These are phyloP conservation scores for Leccinum fibrillosum DNA, from an alignment of 768 basidiomycete species.

Conservation along the genomic window DNA sequence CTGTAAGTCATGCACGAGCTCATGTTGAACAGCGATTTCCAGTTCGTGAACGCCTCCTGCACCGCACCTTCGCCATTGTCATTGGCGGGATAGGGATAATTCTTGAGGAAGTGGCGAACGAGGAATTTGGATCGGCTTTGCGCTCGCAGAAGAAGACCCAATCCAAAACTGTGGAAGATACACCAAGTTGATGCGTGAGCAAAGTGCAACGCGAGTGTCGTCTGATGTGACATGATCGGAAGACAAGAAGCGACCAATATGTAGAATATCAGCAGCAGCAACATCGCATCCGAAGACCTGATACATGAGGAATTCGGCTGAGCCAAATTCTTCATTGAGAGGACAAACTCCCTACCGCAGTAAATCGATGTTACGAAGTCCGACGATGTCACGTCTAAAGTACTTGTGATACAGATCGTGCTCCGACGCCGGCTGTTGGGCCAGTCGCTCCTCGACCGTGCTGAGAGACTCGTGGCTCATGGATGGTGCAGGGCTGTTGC, in stretches of 20 bases:
- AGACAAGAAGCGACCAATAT: slow-evolving; percentile 55
- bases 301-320: slow-evolving; percentile 19
- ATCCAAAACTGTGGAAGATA: slow-evolving; percentile 80
- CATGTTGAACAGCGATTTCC: slow-evolving; percentile 91
- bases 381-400: slow-evolving; percentile 83
- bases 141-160: slow-evolving; percentile 78
- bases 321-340: slow-evolving; percentile 5
- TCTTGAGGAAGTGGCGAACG: slow-evolving; percentile 90
- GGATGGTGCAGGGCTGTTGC: neutral
- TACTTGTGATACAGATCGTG: slow-evolving; percentile 90
- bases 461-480: slow-evolving; percentile 8
- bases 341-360: slow-evolving; percentile 57
- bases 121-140: slow-evolving; percentile 87
- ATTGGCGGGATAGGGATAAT: slow-evolving; percentile 82
- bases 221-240: slow-evolving; percentile 50
- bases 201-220: slow-evolving; percentile 67
- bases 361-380: slow-evolving; percentile 78
- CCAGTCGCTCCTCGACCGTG: neutral
- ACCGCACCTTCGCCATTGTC: slow-evolving; percentile 74
- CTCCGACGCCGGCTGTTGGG: slow-evolving; percentile 47
- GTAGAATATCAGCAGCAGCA: slow-evolving; percentile 73
- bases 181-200: slow-evolving; percentile 84
- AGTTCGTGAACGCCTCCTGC: slow-evolving; percentile 92
- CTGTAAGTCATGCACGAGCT: slow-evolving; percentile 95
- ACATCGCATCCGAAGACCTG: slow-evolving; percentile 84